Evolutionary conservation across 2,329 filamentous ascomycete genomes (phyloP), one percentile per base, ranked within the genome.

Genomic region (Hypocrella siamensis): DNA sequence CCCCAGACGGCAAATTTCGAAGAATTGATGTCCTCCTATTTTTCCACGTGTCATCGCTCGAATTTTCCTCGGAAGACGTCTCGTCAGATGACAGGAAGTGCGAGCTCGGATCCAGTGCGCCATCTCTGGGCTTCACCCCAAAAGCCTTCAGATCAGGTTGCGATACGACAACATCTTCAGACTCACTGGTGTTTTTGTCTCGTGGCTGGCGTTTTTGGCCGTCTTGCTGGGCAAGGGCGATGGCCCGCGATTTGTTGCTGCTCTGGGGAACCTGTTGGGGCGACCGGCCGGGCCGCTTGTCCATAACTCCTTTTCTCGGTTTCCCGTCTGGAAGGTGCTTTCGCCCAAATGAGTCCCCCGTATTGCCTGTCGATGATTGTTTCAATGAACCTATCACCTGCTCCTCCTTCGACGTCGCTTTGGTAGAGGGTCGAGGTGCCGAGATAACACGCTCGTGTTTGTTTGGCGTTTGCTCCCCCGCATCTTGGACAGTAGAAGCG

Each of bases 1-100:
- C 72, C 0, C 85, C 85, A 32, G 75, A 68, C 0, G 86, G 86
- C 1, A 96, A 57, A 35, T 78, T 77, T 46, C 81, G 84, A 46
- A 94, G 59, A 16, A 93, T 62, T 7, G 65, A 53, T 30, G 64
- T 60, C 39, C 81, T 72, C 30, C 67, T 71, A 32, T 62, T 63
- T 40, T 79, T 70, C 67, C 73, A 80, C 8, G 61, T 58, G 15
- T 52, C 56, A 6, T 58, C 54, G 17, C 58, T 48, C 11, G 42
- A 44, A 2, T 43, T 48, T 18, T 58, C 56, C 3, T 56, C 60
- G 15, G 58, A 53, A 15, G 55, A 52, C 5, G 58, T 52, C 9
- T 54, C 56, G 22, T 65, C 62, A 8, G 59, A 58, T 4, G 60
- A 60, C 6, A 58, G 58, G 5, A 58, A 62, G n/a, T 64, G 62